A percentile compares a stretch with the other conserved stretches of the same genome.
Conservation (phyloP, 2,329 filamentous ascomycete genomes). For the Cladorrhinum sp. region DNA sequence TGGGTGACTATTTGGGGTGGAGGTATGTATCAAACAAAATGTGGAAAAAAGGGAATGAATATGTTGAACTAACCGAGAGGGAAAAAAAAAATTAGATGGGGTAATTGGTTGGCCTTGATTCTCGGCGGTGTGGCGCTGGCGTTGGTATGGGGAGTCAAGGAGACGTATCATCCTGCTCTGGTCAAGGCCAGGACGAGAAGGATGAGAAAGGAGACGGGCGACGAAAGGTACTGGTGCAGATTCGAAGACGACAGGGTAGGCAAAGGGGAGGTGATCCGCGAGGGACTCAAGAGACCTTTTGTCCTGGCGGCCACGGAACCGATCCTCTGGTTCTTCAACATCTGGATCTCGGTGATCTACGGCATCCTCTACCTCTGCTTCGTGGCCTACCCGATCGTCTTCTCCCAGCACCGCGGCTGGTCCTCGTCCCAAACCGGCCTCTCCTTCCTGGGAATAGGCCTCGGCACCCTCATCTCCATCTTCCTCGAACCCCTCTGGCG, state of each 20-base stretch:
- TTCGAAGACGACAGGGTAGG: conserved; percentile 68
- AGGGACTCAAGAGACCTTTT: conserved; percentile 76
- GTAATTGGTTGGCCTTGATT: conserved; percentile 77
- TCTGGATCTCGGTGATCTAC: conserved; percentile 78
- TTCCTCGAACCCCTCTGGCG: conserved; percentile 69
- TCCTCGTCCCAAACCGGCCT: conserved; percentile 68
- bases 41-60: too few relatives aligned
- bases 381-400: conserved; percentile 85
- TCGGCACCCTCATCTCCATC: conserved; percentile 61
- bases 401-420: conserved; percentile 73
- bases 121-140: conserved; percentile 60
- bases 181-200: conserved; percentile 63
- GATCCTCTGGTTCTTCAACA: conserved; percentile 68
- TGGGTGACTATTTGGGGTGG: conserved; percentile 76
- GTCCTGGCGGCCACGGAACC: conserved; percentile 76
- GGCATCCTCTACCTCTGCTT: conserved; percentile 84
- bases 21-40: conserved; percentile 34
- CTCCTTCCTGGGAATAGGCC: conserved; percentile 69
- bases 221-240: conserved; percentile 72
- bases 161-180: conserved; percentile 74
- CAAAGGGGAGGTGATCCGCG: conserved; percentile 64
- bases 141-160: conserved; percentile 59
- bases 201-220: conserved; percentile 64
- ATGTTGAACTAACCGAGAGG: too few relatives aligned
- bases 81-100: conserved; percentile 52